Evolutionary conservation across 148 eudicot genomes (phyloP).

Genomic region (Silene latifolia): DNA sequence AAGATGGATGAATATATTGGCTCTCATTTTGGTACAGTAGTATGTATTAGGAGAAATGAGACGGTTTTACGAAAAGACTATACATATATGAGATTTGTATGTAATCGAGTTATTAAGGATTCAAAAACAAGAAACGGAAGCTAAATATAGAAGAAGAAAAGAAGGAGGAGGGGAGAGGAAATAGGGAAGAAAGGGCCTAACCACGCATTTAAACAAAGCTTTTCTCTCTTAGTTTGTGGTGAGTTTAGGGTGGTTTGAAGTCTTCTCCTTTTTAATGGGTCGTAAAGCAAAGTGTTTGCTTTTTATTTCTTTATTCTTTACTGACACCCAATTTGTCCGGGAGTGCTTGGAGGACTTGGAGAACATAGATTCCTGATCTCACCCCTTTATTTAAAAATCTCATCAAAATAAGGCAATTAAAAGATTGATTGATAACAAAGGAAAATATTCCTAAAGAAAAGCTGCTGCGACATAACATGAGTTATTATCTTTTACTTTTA

Average conservation of each 20-base stretch:
- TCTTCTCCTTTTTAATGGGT: background rate
- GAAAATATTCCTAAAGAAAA: background rate
- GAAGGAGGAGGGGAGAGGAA: background rate
- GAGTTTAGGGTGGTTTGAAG: background rate
- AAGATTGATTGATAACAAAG: background rate
- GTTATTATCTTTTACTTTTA: background rate
- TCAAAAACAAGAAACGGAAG: background rate
- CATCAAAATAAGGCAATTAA: background rate
- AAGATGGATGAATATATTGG: too few species aligned
- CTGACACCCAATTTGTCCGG: background rate
- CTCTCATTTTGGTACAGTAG: too few species aligned
- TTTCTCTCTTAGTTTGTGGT: background rate
- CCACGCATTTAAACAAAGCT: background rate
- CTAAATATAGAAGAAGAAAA: background rate
- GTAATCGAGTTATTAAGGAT: background rate
- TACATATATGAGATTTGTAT: too few species aligned
- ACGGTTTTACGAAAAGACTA: too few species aligned
- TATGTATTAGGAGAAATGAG: too few species aligned
- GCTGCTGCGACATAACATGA: background rate
- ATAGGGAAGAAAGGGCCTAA: background rate
- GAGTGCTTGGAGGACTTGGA: background rate
- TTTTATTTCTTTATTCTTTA: background rate
- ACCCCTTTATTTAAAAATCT: background rate
- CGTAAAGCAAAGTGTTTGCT: background rate
- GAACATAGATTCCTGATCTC: background rate